Evolutionary conservation across 2,329 filamentous ascomycete genomes (phyloP), one percentile per base, ranked within the genome.

Genomic region (Colletotrichum spinosum): DNA sequence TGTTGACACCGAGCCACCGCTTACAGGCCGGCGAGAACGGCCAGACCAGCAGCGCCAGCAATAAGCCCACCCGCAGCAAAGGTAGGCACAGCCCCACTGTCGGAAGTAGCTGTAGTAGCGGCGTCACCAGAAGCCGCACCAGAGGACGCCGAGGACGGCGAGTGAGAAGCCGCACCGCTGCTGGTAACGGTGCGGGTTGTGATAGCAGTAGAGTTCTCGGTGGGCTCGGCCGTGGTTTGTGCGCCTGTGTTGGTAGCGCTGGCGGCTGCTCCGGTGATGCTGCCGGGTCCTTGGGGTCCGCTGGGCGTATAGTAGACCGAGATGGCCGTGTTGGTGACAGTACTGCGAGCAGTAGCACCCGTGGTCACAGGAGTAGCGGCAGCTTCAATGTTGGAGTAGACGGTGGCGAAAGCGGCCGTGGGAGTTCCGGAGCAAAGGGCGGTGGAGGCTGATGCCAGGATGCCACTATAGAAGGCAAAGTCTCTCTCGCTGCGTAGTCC

Each of bases 221-320:
- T 25, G 5, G 57, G 34, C 12, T 12, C 45, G 2, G 51, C 48
- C 6, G 62, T 61, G 12, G 52, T 53, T 11, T 15, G 8, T 6
- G 17, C 52, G 13, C 62, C 69, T 15, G 72, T 76, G 42, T 71
- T 72, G 6, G 76, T 78, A 10, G 78, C 78, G 10, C 70, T 71
- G 17, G 76, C 73, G 8, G 78, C 78, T 45, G 72, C 75, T 11
- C 80, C 80, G 37, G 79, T 82, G 61, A 83, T 80, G 13, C 70
- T 58, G 15, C 81, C 81, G 2, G 77, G 75, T 0, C 80, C 80
- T 65, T 80, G 79, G 6, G 65, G 60, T 1, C 73, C 77, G 25
- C 67, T 76, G 2, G 76, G 70, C 7, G 80, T 82, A 70, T 78
- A 82, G 69, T 83, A 82, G 38, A 80, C 65, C 61, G 77, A 79